These are phyloP conservation scores for Claviceps lovelessii DNA, from an alignment of 2,329 filamentous ascomycete species.

Conservation along the genomic window DNA sequence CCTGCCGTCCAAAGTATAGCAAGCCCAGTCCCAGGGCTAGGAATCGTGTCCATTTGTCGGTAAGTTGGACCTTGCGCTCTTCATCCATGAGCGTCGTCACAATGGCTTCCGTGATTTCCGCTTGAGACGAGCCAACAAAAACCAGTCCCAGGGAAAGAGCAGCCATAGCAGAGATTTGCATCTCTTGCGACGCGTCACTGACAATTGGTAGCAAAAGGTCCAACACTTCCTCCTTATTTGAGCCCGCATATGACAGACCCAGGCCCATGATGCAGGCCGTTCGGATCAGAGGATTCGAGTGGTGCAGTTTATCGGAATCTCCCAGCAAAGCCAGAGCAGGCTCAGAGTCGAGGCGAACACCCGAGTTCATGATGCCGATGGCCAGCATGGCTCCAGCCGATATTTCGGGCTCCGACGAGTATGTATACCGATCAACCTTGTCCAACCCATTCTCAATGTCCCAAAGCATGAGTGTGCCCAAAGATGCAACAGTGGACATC, in stretches of 20 bases:
- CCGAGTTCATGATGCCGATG: conserved; percentile 90
- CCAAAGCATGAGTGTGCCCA: conserved; percentile 85
- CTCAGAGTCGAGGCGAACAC: conserved; percentile 77
- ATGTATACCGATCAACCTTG: conserved; percentile 89
- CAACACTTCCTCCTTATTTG: conserved; percentile 78
- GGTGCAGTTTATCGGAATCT: conserved; percentile 64
- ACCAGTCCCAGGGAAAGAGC: conserved; percentile 80
- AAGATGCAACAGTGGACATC: conserved; percentile 87
- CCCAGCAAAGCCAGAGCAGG: conserved; percentile 77
- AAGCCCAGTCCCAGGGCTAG: conserved; percentile 86
- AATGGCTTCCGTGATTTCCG: conserved; percentile 83
- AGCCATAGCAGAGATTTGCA: conserved; percentile 95
- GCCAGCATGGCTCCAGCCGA: conserved; percentile 84
- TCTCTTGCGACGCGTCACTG: conserved; percentile 66
- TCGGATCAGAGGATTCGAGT: conserved; percentile 62
- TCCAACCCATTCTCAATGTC: conserved; percentile 85
- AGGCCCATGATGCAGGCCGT: conserved; percentile 91
- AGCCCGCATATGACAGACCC: conserved; percentile 85
- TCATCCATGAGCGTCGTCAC: conserved; percentile 89
- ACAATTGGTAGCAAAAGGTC: conserved; percentile 79
- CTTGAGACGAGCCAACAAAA: conserved; percentile 83
- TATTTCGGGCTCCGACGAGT: conserved; percentile 64
- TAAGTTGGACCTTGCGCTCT: conserved; percentile 76
- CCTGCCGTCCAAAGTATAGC: conserved; percentile 89
- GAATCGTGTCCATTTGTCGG: conserved; percentile 97